Percentiles rank a stretch among this genome's conserved stretches.
Evolutionary conservation across 768 basidiomycete species (phyloP).

Genomic region (Tulasnella sp.): DNA sequence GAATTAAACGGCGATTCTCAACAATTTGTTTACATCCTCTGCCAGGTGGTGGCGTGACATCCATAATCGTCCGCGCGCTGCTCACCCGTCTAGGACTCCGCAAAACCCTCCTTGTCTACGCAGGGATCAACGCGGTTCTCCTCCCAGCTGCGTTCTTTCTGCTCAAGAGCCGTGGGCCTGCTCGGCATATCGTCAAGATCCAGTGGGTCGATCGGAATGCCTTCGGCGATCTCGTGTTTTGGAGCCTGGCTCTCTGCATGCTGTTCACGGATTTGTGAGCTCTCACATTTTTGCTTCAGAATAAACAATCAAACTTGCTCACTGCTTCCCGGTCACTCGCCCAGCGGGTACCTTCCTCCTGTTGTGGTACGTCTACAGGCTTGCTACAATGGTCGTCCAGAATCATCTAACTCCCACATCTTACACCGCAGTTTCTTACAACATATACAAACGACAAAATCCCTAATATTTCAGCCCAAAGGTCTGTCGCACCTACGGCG

Average conservation of each 20-base stretch:
- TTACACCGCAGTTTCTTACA: conserved; percentile 23
- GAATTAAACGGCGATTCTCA: background rate
- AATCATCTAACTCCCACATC: background rate
- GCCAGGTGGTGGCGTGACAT: conserved; percentile 20
- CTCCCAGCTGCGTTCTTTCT: conserved; percentile 30
- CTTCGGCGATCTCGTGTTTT: conserved; percentile 27
- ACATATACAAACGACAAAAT: conserved; percentile 24
- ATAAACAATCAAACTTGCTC: background rate
- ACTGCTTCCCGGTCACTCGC: background rate
- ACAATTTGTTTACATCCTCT: background rate
- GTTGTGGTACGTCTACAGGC: background rate
- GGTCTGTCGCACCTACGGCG: conserved; percentile 24
- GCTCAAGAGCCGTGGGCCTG: conserved; percentile 28
- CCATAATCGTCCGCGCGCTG: conserved; percentile 30
- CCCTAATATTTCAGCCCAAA: conserved; percentile 21
- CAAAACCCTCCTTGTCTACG: conserved; percentile 31
- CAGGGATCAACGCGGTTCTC: conserved; percentile 28
- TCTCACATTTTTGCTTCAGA: background rate
- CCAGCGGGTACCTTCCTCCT: conserved; percentile 9
- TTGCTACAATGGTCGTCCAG: background rate
- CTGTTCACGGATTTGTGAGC: conserved; percentile 27
- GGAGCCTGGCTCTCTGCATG: conserved; percentile 32
- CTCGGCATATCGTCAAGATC: background rate
- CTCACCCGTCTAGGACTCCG: conserved; percentile 31
- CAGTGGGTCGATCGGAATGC: conserved; percentile 21